A percentile compares a stretch with the other conserved stretches of the same genome.
Conservation (phyloP, 169 alveolate species). For the Babesia divergens region DNA sequence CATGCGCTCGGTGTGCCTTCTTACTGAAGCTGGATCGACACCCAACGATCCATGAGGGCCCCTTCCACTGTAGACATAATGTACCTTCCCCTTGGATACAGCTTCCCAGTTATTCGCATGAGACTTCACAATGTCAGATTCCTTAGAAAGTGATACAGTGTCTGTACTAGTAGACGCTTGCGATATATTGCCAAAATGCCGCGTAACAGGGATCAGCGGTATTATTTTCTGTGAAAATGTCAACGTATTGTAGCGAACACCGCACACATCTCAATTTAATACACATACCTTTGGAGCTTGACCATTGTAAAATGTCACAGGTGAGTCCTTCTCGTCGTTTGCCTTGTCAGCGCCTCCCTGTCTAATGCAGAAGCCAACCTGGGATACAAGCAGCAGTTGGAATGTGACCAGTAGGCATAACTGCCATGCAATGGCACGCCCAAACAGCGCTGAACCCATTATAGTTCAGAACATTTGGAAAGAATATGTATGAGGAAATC, state of each 20-base stretch:
- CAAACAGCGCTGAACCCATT: not conserved
- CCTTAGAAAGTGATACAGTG: not conserved
- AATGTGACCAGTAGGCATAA: not conserved
- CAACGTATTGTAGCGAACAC: not conserved
- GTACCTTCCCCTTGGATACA: constrained; percentile 25
- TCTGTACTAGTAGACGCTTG: not conserved
- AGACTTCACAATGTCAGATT: not conserved
- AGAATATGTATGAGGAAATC: no score
- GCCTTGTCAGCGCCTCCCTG: not conserved
- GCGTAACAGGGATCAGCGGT: constrained; percentile 16
- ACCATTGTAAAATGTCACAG: not conserved
- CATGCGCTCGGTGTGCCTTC: constrained; percentile 8
- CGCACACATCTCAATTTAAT: not conserved
- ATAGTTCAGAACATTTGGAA: not conserved
- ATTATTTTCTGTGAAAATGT: not conserved
- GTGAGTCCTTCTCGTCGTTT: not conserved
- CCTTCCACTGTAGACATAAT: constrained; percentile 16
- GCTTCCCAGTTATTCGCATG: constrained; percentile 37
- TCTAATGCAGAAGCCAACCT: not conserved
- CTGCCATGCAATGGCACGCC: constrained; percentile 28
- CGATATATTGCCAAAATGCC: not conserved
- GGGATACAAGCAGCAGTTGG: not conserved
- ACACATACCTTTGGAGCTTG: constrained; percentile 16
- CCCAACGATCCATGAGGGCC: constrained; percentile 65
- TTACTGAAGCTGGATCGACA: not conserved